Base-by-base conservation (phyloP, 441 rosid genomes). In the Arabidopsis lyrata region DNA sequence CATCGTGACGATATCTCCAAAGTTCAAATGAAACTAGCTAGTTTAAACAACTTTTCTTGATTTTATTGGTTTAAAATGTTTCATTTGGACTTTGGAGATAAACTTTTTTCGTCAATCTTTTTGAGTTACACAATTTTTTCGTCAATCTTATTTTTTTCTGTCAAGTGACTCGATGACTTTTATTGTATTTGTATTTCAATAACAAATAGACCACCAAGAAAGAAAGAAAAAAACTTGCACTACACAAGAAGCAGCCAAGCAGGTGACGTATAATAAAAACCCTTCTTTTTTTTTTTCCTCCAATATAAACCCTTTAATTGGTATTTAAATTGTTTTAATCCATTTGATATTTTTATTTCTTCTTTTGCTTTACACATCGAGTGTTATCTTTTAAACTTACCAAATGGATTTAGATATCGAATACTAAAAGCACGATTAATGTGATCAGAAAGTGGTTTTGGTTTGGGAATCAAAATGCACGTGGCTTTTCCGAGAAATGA, bases 211-310 rank as follows among this genome's bases (percentile, higher is more conserved):
- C 24, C 24, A 9, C 41, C 45, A 11, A 3, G 3, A 38, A 38
- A 38, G 36, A 11, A 38, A 10, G 24, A n/a, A 27, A 3, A 39
- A 12, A 15, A 15, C 5, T 15, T 13, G 36, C 16, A 27, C 53
- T 27, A 62, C 9, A 44, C 38, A 44, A 44, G 41, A 47, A 47
- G 52, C 52, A 16, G 52, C 24, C 52, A 63, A 44, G 54, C 39
- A n/a, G 4, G 54, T 44, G 14, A 38, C 6, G 6, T 15, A 24
- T 4, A 24, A 13, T 9, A 44, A 2, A 44, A 62, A 31, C 20
- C 20, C 9, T 18, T 64, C n/a, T n/a, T n/a, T n/a, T n/a, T n/a
- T n/a, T n/a, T n/a, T n/a, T n/a, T n/a, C n/a, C n/a, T n/a, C n/a
- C n/a, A n/a, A n/a, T n/a, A n/a, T n/a, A n/a, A n/a, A n/a, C n/a